These are phyloP conservation scores for Leishmania tropica DNA, from an alignment of 208 protist genomes.

Conservation along the genomic window DNA sequence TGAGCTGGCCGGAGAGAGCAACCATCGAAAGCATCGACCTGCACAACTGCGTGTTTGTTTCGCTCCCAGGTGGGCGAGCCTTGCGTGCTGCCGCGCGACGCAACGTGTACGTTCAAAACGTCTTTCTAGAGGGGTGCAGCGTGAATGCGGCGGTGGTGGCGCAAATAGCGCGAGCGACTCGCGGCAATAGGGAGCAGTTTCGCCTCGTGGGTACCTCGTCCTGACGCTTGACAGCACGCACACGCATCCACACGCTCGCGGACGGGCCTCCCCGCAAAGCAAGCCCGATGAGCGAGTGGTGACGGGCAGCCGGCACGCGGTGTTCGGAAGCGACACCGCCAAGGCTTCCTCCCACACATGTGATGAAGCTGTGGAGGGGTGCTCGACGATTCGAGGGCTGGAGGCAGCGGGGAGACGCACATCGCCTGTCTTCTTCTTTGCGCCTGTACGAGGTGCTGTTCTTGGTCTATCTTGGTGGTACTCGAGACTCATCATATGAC, in stretches of 20 bases:
- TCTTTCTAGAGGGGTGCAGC: constrained; percentile 43
- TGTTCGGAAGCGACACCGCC: neutral
- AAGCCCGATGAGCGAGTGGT: neutral
- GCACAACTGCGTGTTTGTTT: constrained; percentile 33
- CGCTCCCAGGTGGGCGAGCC: constrained; percentile 38
- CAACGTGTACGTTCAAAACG: constrained; percentile 40
- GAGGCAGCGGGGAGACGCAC: neutral
- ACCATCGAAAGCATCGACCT: constrained; percentile 32
- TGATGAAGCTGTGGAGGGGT: neutral
- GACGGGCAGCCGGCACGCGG: neutral
- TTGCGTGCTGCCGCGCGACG: constrained; percentile 35
- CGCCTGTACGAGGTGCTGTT: neutral
- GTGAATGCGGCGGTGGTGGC: constrained; percentile 40
- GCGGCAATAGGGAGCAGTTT: constrained; percentile 29
- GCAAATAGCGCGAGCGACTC: constrained; percentile 32
- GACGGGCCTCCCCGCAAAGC: neutral
- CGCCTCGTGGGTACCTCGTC: neutral
- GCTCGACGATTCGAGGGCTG: neutral
- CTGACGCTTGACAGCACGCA: neutral
- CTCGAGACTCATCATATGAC: neutral
- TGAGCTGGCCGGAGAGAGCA: constrained; percentile 31
- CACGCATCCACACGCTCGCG: neutral
- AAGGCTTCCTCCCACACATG: neutral
- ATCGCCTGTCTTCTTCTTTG: neutral
- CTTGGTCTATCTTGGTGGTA: neutral